Evolutionary conservation across 768 basidiomycete genomes (phyloP).

Genomic region (Paxillus involutus): DNA sequence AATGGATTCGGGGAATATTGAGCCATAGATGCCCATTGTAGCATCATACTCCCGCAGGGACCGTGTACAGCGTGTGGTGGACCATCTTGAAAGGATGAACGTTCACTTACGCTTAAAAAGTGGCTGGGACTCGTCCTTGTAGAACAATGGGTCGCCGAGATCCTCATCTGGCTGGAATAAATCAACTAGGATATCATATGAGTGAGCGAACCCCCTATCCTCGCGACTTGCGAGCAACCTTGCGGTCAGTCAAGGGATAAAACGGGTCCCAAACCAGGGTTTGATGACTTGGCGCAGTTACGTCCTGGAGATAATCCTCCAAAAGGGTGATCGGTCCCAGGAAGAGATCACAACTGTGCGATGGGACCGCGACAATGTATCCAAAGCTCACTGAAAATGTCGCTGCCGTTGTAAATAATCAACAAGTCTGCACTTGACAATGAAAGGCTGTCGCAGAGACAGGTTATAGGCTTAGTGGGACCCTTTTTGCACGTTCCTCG

Average conservation of each 20-base stretch:
- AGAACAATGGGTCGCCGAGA: conserved; percentile 34
- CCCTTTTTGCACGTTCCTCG: not conserved
- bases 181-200: conserved; percentile 50
- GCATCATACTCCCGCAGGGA: conserved; percentile 40
- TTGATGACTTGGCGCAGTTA: conserved; percentile 17
- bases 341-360: not conserved
- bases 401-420: not conserved
- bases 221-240: conserved; percentile 46
- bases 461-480: conserved; percentile 11
- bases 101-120: not conserved
- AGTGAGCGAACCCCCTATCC: conserved; percentile 46
- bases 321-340: not conserved
- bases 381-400: not conserved
- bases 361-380: not conserved
- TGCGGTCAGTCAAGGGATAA: not conserved
- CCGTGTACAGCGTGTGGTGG: conserved; percentile 54
- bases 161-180: conserved; percentile 47
- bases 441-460: not conserved
- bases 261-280: not conserved
- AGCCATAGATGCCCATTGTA: conserved; percentile 55
- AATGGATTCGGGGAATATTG: conserved; percentile 47
- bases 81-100: conserved; percentile 36
- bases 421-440: conserved; percentile 1
- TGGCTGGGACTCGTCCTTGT: conserved; percentile 37
- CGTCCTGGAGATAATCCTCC: conserved; percentile 47